Evolutionary conservation across 176 grass and related monocot species (phyloP), one percentile per base, ranked within the genome.

Genomic region (Coix lacrymajobi): DNA sequence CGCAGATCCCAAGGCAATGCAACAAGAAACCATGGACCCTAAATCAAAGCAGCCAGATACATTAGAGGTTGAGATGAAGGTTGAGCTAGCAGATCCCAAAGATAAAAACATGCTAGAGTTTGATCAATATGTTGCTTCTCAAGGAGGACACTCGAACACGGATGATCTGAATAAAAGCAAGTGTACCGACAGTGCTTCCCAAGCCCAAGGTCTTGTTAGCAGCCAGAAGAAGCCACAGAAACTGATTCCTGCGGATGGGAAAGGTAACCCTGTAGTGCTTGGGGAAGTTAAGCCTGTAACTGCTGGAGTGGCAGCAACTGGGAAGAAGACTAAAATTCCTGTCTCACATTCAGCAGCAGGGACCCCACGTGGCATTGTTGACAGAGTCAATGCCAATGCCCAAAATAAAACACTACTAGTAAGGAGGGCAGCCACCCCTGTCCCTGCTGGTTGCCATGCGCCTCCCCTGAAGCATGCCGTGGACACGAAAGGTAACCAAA

Each of bases 91-190:
- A 30, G 78, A 73, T 49, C 25, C 88, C 57, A 90, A 87, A 85
- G 89, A 91, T 78, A 78, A 70, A 77, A 85, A 81, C 85, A 85
- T 87, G 81, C 28, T 91, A 63, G 89, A 91, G 57, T 88, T 91
- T 76, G 89, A 91, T 88, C 54, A 58, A 48, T 91, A 33, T 84
- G 89, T 91, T 54, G 81, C 89, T 48, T 73, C 89, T 67, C 77
- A 91, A 52, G 49, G 45, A 70, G 75, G 71, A 56, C 69, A 54
- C 24, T 46, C 72, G 30, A 84, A 80, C 75, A 43, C 63, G 20
- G 74, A 78, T 79, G 11, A 48, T 65, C n/a, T 66, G 29, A 85
- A 87, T 85, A 81, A 46, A 73, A 70, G 56, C 29, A 82, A 79
- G 29, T 29, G 28, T 64, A 73, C 38, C 62, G 63, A 63, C 24